These are phyloP conservation scores for Triangularia setosa DNA, from an alignment of 2,329 filamentous ascomycete species.

Conservation along the genomic window DNA sequence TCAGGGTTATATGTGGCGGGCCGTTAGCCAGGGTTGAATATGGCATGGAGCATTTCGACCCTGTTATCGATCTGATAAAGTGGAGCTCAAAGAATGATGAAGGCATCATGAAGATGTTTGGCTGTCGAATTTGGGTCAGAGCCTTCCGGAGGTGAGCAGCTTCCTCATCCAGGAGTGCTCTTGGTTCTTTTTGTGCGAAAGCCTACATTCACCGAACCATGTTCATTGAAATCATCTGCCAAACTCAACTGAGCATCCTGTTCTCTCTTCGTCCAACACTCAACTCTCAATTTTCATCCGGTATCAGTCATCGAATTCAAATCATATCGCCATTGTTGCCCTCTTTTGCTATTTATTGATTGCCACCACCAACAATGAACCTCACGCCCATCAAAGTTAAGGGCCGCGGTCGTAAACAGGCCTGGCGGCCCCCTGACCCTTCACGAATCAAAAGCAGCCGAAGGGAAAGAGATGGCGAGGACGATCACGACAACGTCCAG, in stretches of 20 bases:
- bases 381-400: constrained; percentile 48
- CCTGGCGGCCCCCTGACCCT: constrained; percentile 15
- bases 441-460: constrained; percentile 14
- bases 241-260: neutral
- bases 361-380: constrained; percentile 34
- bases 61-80: neutral
- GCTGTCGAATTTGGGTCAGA: neutral
- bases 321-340: neutral
- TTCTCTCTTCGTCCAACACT: neutral
- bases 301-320: neutral
- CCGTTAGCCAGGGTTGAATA: neutral
- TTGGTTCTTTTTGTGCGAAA: neutral
- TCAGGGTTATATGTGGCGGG: neutral
- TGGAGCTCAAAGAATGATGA: neutral
- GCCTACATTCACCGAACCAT: neutral
- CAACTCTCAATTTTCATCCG: neutral
- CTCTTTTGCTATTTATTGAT: neutral
- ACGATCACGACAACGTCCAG: neutral
- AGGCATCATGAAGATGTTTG: neutral
- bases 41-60: neutral
- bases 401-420: constrained; percentile 36
- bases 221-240: neutral
- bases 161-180: neutral
- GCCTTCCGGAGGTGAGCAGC: neutral
- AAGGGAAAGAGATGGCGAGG: constrained; percentile 5